Percentiles rank a stretch among this genome's conserved stretches.
Conservation (phyloP, 495 filamentous ascomycete genomes). For the Hyaloscypha variabilis region DNA sequence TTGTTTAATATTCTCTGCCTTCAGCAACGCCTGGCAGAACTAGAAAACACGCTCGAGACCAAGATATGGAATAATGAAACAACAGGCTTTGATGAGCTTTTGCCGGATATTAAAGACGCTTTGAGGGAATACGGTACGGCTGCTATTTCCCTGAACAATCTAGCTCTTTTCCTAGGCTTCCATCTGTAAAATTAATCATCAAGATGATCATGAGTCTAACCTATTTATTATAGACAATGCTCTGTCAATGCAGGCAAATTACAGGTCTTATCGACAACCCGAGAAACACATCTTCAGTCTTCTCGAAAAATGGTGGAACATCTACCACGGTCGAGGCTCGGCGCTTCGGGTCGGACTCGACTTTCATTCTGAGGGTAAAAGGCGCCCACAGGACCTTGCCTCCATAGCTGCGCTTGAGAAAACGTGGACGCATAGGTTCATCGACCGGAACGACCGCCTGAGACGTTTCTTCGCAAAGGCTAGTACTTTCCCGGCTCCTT, state of each 20-base stretch:
- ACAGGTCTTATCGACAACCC: conserved; percentile 19
- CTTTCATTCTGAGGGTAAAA: conserved; percentile 1
- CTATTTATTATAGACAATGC: conserved; percentile 18
- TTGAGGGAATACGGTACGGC: conserved; percentile 20
- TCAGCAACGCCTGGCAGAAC: conserved; percentile 16
- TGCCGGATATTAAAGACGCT: conserved; percentile 9
- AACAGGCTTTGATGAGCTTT: conserved; percentile 12
- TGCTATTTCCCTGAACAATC: conserved; percentile 8
- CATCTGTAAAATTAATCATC: conserved; percentile 1
- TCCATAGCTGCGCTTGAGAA: conserved; percentile 20
- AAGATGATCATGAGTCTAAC: conserved; percentile 1
- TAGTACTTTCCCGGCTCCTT: background rate
- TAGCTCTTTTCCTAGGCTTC: conserved; percentile 7
- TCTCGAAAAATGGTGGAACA: conserved; percentile 2
- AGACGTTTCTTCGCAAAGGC: conserved; percentile 14
- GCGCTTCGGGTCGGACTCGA: conserved; percentile 11
- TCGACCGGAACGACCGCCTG: conserved; percentile 18
- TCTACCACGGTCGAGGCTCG: background rate
- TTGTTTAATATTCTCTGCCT: conserved; percentile 21
- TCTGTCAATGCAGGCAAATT: conserved; percentile 16
- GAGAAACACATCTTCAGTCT: conserved; percentile 12
- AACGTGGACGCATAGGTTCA: conserved; percentile 21
- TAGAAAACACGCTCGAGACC: conserved; percentile 17
- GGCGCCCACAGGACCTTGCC: conserved; percentile 3
- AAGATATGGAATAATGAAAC: conserved; percentile 14